These are phyloP conservation scores for Megacollybia marginata DNA, from an alignment of 768 basidiomycete species.

Conservation along the genomic window DNA sequence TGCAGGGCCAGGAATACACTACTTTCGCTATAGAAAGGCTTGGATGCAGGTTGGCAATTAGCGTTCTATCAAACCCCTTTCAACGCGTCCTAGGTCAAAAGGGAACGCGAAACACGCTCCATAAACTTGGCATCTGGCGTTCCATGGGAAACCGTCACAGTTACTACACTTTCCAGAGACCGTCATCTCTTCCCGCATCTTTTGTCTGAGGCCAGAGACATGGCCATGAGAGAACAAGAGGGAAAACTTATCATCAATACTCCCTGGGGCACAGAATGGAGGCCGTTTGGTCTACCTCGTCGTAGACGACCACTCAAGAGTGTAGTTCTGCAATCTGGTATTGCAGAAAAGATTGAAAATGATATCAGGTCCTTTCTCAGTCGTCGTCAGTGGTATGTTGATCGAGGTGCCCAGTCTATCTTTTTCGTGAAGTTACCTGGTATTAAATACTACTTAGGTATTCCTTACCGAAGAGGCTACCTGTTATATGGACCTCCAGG, in stretches of 20 bases:
- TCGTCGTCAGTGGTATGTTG: constrained; percentile 90
- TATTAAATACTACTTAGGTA: constrained; percentile 44
- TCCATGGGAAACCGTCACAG: constrained; percentile 95
- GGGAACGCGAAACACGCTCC: constrained; percentile 89
- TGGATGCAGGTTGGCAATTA: constrained; percentile 82
- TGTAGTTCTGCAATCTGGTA: constrained; percentile 77
- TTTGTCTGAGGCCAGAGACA: constrained; percentile 81
- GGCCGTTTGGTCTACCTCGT: constrained; percentile 88
- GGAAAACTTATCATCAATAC: constrained; percentile 95
- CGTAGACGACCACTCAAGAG: constrained; percentile 80
- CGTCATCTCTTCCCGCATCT: constrained; percentile 72
- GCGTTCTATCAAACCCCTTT: neutral
- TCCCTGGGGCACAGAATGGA: constrained; percentile 96
- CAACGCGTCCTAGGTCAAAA: constrained; percentile 60
- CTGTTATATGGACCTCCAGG: constrained; percentile 94
- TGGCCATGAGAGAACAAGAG: constrained; percentile 80
- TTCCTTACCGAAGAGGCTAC: constrained; percentile 95
- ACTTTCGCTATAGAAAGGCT: constrained; percentile 79
- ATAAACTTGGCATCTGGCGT: constrained; percentile 87
- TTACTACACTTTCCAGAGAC: constrained; percentile 89
- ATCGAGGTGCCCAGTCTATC: constrained; percentile 59
- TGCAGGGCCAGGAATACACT: constrained; percentile 92
- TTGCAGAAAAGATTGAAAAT: constrained; percentile 75
- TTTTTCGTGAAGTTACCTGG: neutral
- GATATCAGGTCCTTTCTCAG: constrained; percentile 80